Conservation (phyloP, 148 eudicot genomes). For the Silene conica region DNA sequence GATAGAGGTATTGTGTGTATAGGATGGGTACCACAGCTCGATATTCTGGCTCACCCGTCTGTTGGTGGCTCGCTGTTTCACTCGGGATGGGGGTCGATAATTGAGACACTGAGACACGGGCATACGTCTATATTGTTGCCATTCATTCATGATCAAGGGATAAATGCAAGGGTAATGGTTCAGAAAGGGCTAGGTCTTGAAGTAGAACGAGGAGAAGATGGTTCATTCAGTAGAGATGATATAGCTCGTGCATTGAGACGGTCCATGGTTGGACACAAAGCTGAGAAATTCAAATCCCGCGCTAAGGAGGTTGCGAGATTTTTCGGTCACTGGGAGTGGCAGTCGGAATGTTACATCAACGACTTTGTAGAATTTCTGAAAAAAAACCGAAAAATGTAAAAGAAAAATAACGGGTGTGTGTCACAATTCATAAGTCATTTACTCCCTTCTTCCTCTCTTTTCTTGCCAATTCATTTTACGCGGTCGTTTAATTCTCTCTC, state of each 20-base stretch:
- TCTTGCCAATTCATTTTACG: too few relatives aligned
- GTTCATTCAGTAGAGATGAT: constrained; percentile 31
- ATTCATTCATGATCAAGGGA: constrained; percentile 31
- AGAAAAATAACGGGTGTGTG: too few relatives aligned
- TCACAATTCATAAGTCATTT: too few relatives aligned
- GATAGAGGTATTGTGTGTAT: constrained; percentile 22
- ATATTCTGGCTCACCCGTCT: constrained; percentile 39
- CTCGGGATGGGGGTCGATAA: constrained; percentile 34
- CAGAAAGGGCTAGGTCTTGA: constrained; percentile 39
- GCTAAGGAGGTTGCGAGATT: constrained; percentile 19
- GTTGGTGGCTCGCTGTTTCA: constrained; percentile 40
- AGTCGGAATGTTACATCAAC: constrained; percentile 14
- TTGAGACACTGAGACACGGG: constrained; percentile 36
- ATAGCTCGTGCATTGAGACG: constrained; percentile 33
- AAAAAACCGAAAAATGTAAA: not conserved
- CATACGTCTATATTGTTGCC: constrained; percentile 36
- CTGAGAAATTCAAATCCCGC: constrained; percentile 13
- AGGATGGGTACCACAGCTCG: constrained; percentile 43
- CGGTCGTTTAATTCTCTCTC: too few relatives aligned
- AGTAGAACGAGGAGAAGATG: constrained; percentile 39
- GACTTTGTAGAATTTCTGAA: constrained; percentile 19
- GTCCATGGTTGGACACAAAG: constrained; percentile 36
- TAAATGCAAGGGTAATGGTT: constrained; percentile 37
- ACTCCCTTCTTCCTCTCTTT: too few relatives aligned
- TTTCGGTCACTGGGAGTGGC: constrained; percentile 28